phyloP scores from a whole-genome alignment of 768 basidiomycete genomes.

The Leccinum pellstonianum region DNA sequence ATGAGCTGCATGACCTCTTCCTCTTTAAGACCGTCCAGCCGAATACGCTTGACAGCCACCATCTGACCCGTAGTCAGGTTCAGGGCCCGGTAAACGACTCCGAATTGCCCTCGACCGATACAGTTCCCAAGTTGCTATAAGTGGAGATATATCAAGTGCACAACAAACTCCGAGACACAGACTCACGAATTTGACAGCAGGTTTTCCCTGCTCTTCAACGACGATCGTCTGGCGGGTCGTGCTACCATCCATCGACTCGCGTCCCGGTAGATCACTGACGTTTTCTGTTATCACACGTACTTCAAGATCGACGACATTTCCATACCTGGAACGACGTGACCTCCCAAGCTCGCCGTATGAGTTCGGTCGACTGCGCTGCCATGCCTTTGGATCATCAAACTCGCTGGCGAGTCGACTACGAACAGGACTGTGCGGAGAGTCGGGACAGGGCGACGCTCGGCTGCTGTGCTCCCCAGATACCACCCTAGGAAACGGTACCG shows the following conservation, averaged over 20 bases:
- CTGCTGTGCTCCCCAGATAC: conserved; percentile 49
- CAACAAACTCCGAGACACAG: not conserved
- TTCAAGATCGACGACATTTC: conserved; percentile 70
- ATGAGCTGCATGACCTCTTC: conserved; percentile 88
- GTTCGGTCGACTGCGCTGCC: conserved; percentile 56
- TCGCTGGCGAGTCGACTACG: conserved; percentile 72
- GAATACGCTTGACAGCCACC: conserved; percentile 98
- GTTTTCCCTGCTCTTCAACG: conserved; percentile 78
- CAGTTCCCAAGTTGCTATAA: conserved; percentile 94
- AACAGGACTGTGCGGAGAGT: conserved; percentile 29
- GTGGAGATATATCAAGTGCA: conserved; percentile 9
- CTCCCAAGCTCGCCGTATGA: conserved; percentile 69
- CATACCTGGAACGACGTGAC: conserved; percentile 61
- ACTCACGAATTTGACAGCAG: conserved; percentile 80
- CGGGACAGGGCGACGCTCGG: conserved; percentile 38
- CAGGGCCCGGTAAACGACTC: conserved; percentile 91
- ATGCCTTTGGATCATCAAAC: conserved; percentile 53
- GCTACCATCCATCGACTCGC: conserved; percentile 65
- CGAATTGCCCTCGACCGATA: conserved; percentile 96
- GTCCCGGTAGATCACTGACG: conserved; percentile 62
- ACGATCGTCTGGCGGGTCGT: conserved; percentile 67
- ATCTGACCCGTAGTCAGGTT: conserved; percentile 94
- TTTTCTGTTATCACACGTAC: conserved; percentile 45
- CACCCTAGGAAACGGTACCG: conserved; percentile 66
- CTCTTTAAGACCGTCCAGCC: conserved; percentile 86